Evolutionary conservation across 2,329 filamentous ascomycete genomes (phyloP).

Genomic region (Huntiella omanensis): DNA sequence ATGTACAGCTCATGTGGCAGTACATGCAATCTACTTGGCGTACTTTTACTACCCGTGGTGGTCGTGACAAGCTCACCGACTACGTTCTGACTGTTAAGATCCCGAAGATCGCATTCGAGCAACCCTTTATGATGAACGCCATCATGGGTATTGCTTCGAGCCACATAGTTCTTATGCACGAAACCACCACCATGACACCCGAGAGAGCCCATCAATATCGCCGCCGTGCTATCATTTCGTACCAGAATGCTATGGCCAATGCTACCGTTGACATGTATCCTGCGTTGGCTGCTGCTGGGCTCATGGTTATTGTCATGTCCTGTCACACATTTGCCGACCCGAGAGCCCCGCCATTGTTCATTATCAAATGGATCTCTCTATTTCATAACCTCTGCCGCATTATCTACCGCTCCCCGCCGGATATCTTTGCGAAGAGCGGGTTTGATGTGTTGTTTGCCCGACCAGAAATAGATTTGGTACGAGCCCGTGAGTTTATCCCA

Average conservation of each 20-base stretch:
- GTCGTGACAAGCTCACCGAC: constrained; percentile 20
- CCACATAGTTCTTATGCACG: constrained; percentile 25
- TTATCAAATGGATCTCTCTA: constrained; percentile 36
- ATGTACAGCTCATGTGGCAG: constrained; percentile 38
- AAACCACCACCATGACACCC: constrained; percentile 22
- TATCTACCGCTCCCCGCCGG: constrained; percentile 21
- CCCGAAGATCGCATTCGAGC: constrained; percentile 30
- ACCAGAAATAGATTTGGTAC: constrained; percentile 28
- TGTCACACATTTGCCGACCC: constrained; percentile 32
- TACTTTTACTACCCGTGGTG: constrained; percentile 26
- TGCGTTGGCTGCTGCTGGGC: constrained; percentile 31
- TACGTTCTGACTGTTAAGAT: constrained; percentile 27
- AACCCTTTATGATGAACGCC: constrained; percentile 35
- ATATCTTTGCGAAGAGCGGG: constrained; percentile 22
- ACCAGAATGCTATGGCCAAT: constrained; percentile 30
- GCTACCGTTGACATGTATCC: constrained; percentile 27
- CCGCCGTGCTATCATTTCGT: constrained; percentile 30
- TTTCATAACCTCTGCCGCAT: constrained; percentile 35
- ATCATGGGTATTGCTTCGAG: constrained; percentile 32
- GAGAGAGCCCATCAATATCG: constrained; percentile 25
- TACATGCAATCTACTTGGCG: constrained; percentile 28
- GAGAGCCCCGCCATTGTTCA: constrained; percentile 26
- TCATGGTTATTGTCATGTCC: constrained; percentile 31
- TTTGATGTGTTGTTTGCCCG: constrained; percentile 29
- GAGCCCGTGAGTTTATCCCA: constrained; percentile 24